These are phyloP conservation scores for Aspergillus bridgeri DNA, from an alignment of 495 filamentous ascomycete species.

Conservation along the genomic window DNA sequence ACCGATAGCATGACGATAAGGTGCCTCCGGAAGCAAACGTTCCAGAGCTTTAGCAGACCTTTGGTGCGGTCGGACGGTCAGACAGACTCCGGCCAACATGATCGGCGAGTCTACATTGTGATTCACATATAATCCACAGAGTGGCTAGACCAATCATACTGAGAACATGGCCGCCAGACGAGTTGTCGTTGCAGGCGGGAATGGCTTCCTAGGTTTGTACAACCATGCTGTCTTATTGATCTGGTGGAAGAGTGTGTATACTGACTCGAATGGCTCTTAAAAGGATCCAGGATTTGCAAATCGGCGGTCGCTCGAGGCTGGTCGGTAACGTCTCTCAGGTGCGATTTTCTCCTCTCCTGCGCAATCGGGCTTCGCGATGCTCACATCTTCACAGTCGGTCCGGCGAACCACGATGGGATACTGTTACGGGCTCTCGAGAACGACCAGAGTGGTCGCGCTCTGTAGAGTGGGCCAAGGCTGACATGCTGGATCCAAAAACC, in stretches of 20 bases:
- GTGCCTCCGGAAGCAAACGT: slow-evolving; percentile 9
- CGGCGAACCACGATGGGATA: slow-evolving; percentile 79
- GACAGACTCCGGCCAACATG: slow-evolving; percentile 1
- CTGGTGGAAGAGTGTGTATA: not conserved
- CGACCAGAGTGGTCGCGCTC: slow-evolving; percentile 77
- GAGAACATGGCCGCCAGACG: slow-evolving; percentile 54
- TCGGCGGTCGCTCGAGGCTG: slow-evolving; percentile 76
- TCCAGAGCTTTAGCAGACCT: slow-evolving; percentile 15
- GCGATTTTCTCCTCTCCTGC: slow-evolving; percentile 13
- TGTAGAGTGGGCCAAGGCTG: slow-evolving; percentile 81
- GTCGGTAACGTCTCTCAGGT: slow-evolving; percentile 88
- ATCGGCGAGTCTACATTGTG: not conserved
- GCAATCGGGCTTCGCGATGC: slow-evolving; percentile 3
- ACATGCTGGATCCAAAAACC: slow-evolving; percentile 75
- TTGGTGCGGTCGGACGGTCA: slow-evolving; percentile 1
- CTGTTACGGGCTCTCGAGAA: slow-evolving; percentile 65
- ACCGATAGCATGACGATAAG: slow-evolving; percentile 15
- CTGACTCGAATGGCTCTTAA: not conserved
- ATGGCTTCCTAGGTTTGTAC: slow-evolving; percentile 75
- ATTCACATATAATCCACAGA: not conserved
- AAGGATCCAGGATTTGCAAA: slow-evolving; percentile 87
- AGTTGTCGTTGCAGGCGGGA: slow-evolving; percentile 88
- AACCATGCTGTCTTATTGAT: not conserved
- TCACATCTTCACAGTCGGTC: slow-evolving; percentile 61
- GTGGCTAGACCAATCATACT: not conserved